These are phyloP conservation scores for Penicillium sp. DNA, from an alignment of 2,329 filamentous ascomycete species.

Conservation along the genomic window DNA sequence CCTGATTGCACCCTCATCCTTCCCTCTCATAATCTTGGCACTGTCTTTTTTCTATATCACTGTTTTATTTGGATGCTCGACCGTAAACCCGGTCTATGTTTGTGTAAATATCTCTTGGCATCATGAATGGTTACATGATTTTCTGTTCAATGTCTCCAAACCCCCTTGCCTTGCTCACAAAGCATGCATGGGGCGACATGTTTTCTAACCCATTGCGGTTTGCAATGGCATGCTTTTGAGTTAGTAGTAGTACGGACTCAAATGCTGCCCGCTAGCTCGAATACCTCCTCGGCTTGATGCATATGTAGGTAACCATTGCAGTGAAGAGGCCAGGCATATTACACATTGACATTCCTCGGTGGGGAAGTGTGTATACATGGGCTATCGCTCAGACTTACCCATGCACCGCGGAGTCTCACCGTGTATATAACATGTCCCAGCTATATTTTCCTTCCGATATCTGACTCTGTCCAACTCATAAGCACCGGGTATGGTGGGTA, in stretches of 20 bases:
- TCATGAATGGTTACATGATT: slow-evolving; percentile 39
- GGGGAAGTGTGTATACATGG: not conserved
- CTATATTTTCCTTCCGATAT: not conserved
- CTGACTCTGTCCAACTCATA: not conserved
- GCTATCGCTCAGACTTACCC: not conserved
- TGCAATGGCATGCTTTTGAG: not conserved
- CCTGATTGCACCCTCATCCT: slow-evolving; percentile 10
- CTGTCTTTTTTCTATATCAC: slow-evolving; percentile 23
- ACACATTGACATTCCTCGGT: not conserved
- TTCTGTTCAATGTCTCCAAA: slow-evolving; percentile 18
- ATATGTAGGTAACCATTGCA: not conserved
- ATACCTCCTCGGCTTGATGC: not conserved
- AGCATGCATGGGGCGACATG: not conserved
- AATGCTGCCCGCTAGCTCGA: not conserved
- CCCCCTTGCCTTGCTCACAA: slow-evolving; percentile 5
- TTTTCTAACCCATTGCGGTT: not conserved
- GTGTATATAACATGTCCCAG: not conserved
- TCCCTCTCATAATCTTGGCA: slow-evolving; percentile 16
- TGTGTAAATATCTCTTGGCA: slow-evolving; percentile 44
- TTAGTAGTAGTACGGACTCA: not conserved
- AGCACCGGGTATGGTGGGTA: not conserved
- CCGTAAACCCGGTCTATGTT: slow-evolving; percentile 23
- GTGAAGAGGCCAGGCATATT: not conserved
- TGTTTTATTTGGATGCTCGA: slow-evolving; percentile 27
- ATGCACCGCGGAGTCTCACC: not conserved